Evolutionary conservation across 371 early-diverging fungal genomes (phyloP).

Genomic region (Batrachochytrium dendrobatidis): DNA sequence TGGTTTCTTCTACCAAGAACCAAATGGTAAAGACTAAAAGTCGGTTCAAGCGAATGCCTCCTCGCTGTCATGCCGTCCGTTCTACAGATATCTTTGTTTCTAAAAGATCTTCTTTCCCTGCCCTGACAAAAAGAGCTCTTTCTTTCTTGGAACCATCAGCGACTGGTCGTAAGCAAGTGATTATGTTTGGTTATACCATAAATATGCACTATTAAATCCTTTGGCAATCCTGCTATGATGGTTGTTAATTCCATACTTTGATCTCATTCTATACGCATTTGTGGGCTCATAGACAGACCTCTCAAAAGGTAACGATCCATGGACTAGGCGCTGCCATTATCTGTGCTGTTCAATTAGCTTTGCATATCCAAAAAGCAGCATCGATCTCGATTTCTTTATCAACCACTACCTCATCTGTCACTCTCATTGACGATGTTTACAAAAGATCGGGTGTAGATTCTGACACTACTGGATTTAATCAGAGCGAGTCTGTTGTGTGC

Average conservation of each 20-base stretch:
- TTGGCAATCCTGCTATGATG: too few relatives aligned
- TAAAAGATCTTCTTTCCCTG: not conserved
- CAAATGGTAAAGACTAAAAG: too few relatives aligned
- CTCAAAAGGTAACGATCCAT: conserved; percentile 44
- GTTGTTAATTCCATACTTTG: too few relatives aligned
- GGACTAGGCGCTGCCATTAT: conserved; percentile 64
- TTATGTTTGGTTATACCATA: too few relatives aligned
- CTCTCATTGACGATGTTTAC: conserved; percentile 24
- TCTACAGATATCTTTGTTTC: not conserved
- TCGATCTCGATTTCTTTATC: conserved; percentile 3
- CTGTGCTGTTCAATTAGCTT: conserved; percentile 49
- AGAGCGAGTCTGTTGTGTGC: not conserved
- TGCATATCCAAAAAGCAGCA: conserved; percentile 16
- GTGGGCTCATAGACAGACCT: too few relatives aligned
- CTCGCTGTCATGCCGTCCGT: not conserved
- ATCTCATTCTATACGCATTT: too few relatives aligned
- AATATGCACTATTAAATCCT: too few relatives aligned
- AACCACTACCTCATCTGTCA: conserved; percentile 23
- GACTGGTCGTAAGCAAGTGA: too few relatives aligned
- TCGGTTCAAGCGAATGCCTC: too few relatives aligned
- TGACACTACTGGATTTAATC: not conserved
- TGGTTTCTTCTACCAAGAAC: too few relatives aligned
- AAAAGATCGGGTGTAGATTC: conserved; percentile 20
- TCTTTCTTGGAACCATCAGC: too few relatives aligned
- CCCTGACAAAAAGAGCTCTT: too few relatives aligned